phyloP scores from a whole-genome alignment of 441 rosid species.

The Syzygium syzygioides region DNA sequence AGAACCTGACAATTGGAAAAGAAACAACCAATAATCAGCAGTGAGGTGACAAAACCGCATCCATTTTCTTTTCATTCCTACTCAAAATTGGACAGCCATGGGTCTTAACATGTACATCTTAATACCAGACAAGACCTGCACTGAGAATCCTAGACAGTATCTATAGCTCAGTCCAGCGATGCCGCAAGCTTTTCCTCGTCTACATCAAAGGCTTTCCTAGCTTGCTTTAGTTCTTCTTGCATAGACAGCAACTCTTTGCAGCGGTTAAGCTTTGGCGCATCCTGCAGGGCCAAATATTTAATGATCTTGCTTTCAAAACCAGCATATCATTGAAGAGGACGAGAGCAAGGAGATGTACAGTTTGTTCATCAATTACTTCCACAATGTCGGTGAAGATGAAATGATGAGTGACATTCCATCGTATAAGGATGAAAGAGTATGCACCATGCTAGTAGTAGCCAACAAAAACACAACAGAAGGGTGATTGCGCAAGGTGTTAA shows the following conservation, averaged over 20 bases:
- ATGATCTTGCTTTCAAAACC: not conserved
- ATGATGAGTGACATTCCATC: not conserved
- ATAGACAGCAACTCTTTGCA: constrained; percentile 76
- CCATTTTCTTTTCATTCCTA: not conserved
- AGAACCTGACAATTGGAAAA: not conserved
- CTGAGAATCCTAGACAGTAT: not conserved
- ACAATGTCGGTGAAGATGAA: not conserved
- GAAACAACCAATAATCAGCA: not conserved
- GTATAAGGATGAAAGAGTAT: not conserved
- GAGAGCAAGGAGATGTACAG: not conserved
- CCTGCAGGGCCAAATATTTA: constrained; percentile 37
- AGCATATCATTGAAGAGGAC: not conserved
- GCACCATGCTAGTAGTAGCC: not conserved
- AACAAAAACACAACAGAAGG: not conserved
- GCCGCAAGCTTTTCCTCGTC: constrained; percentile 75
- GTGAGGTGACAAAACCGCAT: not conserved
- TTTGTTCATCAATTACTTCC: not conserved
- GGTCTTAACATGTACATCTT: not conserved
- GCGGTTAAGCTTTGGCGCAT: constrained; percentile 75
- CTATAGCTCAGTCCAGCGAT: constrained; percentile 26
- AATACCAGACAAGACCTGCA: not conserved
- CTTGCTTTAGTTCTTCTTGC: constrained; percentile 98
- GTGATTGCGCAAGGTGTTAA: not conserved
- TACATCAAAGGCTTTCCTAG: constrained; percentile 90
- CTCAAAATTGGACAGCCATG: not conserved